Evolutionary conservation across 805 yeast species (phyloP), one percentile per base, ranked within the genome.

Genomic region (Lipomyces kockii): DNA sequence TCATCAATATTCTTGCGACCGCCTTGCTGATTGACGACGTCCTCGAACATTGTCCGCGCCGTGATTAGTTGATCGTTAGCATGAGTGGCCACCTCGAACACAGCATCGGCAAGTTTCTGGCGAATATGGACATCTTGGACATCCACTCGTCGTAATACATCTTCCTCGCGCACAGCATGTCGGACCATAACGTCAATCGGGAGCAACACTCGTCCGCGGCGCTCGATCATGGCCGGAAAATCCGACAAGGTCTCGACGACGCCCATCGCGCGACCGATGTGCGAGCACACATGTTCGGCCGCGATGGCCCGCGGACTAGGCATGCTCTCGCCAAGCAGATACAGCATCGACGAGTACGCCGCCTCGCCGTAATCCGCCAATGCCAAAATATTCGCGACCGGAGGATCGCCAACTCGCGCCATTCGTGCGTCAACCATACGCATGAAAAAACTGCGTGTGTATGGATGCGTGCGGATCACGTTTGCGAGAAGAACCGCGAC

Each of bases 341-440:
- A 91, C 73, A 87, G 87, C 73, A 89, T 78, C 76, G 90, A 95
- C 1, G 96, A 89, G 72, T 83, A 83, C 0, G 89, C 85, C 0
- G 94, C 95, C 77, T 91, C 97, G 0, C 97, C 97, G 73, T 84
- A 88, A 0, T 91, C 84, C 61, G 92, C 89, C 69, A 91, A 82
- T 54, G 84, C 85, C 55, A 88, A 87, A 1, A 84, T 74, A 7
- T 80, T 79, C 11, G 82, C 78, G 61, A 88, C 83, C 37, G 82
- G 79, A 8, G 81, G 81, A 55, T 82, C 81, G 34, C 82, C 79
- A 32, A 87, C 76, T 73, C 87, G 87, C 62, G 83, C 81, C 62
- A 83, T 82, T 62, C 89, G 82, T 3, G 91, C 84, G 62, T 84
- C 85, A 14, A 91, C 76, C 76, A 88, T 83, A 69, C 86, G 88